These are phyloP conservation scores for Gossypium turneri DNA, from an alignment of 345 rosid species.

Conservation along the genomic window DNA sequence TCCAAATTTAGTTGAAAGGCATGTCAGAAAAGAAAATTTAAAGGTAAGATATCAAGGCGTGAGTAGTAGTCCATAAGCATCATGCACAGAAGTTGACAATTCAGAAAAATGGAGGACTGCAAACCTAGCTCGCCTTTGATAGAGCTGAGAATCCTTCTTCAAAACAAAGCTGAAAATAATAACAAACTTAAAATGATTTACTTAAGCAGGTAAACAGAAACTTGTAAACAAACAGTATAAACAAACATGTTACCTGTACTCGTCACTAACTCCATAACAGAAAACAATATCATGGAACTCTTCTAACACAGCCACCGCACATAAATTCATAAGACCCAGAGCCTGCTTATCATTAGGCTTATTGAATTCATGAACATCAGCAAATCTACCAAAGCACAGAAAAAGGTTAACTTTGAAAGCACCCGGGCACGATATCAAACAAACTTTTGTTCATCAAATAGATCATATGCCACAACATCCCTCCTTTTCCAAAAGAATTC, in stretches of 20 bases:
- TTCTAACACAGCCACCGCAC: slow-evolving; percentile 67
- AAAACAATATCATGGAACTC: slow-evolving; percentile 68
- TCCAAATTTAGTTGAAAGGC: slow-evolving; percentile 2
- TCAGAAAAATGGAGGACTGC: background rate
- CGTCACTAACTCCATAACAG: slow-evolving; percentile 87
- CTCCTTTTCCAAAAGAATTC: background rate
- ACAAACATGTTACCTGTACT: slow-evolving; percentile 59
- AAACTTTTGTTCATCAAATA: background rate
- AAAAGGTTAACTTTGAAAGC: slow-evolving; percentile 23
- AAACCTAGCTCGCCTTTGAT: slow-evolving; percentile 50
- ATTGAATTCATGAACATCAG: slow-evolving; percentile 74
- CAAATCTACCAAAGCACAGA: slow-evolving; percentile 55
- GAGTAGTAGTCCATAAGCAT: slow-evolving; percentile 1
- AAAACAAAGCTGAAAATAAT: slow-evolving; percentile 60
- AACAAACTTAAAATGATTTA: slow-evolving; percentile 19
- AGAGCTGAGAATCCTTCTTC: slow-evolving; percentile 55
- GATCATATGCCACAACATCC: background rate
- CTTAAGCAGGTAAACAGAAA: slow-evolving; percentile 6
- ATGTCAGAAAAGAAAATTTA: background rate
- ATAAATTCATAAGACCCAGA: slow-evolving; percentile 83
- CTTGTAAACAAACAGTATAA: slow-evolving; percentile 3
- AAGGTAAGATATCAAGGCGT: background rate
- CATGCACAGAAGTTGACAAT: background rate
- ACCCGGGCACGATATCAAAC: background rate
- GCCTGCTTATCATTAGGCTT: slow-evolving; percentile 91